phyloP scores from a whole-genome alignment of 139 green algal genomes.

The Chlamydomonas eustigma region DNA sequence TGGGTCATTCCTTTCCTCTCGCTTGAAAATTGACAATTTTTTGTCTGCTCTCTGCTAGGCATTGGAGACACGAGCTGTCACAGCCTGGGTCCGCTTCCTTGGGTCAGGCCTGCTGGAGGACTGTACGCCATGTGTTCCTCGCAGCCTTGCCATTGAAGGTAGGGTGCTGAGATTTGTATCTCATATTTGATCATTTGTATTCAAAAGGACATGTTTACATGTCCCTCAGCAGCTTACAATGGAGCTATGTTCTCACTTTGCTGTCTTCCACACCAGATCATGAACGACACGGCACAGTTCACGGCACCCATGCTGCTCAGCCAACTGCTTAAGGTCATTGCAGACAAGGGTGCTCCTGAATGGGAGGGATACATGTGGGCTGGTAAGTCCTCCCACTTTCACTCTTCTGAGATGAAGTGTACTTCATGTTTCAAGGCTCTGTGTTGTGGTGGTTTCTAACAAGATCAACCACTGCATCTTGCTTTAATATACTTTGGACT shows the following conservation, averaged over 20 bases:
- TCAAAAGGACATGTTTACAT: too few relatives aligned
- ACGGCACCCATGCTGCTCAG: slow-evolving; percentile 58
- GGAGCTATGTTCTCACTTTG: background rate
- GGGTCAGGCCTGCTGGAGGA: slow-evolving; percentile 4
- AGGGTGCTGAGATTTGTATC: background rate
- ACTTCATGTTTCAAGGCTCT: too few relatives aligned
- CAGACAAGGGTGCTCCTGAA: background rate
- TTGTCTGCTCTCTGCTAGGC: too few relatives aligned
- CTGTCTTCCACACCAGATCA: slow-evolving; percentile 8
- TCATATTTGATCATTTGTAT: too few relatives aligned
- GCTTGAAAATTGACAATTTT: too few relatives aligned
- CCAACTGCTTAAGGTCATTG: slow-evolving; percentile 50
- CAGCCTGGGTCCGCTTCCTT: background rate
- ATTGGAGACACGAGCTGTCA: background rate
- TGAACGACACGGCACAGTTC: slow-evolving; percentile 50
- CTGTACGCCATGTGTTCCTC: slow-evolving; percentile 28
- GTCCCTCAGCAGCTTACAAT: too few relatives aligned
- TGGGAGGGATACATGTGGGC: slow-evolving; percentile 31
- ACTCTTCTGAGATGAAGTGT: too few relatives aligned
- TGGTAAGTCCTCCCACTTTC: too few relatives aligned
- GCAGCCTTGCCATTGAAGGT: slow-evolving; percentile 52
- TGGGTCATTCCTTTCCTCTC: background rate
- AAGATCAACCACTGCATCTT: too few relatives aligned
- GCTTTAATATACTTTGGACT: too few relatives aligned
- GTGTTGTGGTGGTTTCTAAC: too few relatives aligned